A percentile compares a stretch with the other conserved stretches of the same genome.
Conservation (phyloP, 495 filamentous ascomycete species). For the Penicillium coprophilum region DNA sequence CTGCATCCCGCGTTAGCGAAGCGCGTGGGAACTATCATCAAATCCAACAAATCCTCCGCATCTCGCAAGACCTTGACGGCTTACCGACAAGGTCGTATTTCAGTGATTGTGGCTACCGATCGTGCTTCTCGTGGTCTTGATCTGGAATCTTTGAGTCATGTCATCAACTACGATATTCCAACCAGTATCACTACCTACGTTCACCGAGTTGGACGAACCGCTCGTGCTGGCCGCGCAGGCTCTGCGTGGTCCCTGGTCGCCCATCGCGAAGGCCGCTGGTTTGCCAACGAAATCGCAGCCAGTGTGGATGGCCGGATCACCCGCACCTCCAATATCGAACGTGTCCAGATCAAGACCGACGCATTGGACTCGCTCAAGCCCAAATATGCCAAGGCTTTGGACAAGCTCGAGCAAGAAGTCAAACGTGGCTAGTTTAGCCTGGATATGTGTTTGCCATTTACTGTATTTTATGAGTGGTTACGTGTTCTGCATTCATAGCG, state of each 20-base stretch:
- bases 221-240: slow-evolving; percentile 74
- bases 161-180: slow-evolving; percentile 94
- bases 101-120: slow-evolving; percentile 85
- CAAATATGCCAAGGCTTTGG: slow-evolving; percentile 61
- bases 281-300: slow-evolving; percentile 72
- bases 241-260: slow-evolving; percentile 81
- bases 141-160: slow-evolving; percentile 71
- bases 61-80: slow-evolving; percentile 61
- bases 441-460: neutral
- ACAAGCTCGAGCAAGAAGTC: slow-evolving; percentile 47
- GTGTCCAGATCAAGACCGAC: slow-evolving; percentile 46
- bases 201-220: slow-evolving; percentile 90
- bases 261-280: slow-evolving; percentile 79
- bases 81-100: slow-evolving; percentile 62
- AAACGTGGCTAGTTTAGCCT: slow-evolving; percentile 11
- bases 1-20: slow-evolving; percentile 59
- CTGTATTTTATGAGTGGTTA: slow-evolving; percentile 10
- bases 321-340: slow-evolving; percentile 39
- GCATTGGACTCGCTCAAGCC: slow-evolving; percentile 49
- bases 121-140: slow-evolving; percentile 93
- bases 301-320: slow-evolving; percentile 45
- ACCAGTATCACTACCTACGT: slow-evolving; percentile 77
- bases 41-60: slow-evolving; percentile 65
- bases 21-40: slow-evolving; percentile 68
- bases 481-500: slow-evolving; percentile 11